A percentile compares a stretch with the other conserved stretches of the same genome.
phyloP scores from a whole-genome alignment of 306 rosid species.

The Parietaria judaica region DNA sequence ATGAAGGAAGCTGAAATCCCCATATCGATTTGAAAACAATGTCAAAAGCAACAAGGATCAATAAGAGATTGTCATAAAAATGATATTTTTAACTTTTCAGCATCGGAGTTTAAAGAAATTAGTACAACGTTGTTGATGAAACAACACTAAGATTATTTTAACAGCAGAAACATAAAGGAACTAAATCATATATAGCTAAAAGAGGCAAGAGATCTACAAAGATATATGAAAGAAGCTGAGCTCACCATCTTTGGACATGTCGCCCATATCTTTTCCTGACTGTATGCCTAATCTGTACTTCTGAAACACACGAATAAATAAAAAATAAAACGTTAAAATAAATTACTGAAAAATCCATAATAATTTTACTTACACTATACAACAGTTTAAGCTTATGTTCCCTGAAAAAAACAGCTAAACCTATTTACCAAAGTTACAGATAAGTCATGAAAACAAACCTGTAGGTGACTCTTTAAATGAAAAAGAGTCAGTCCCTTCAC shows the following conservation, averaged over 20 bases:
- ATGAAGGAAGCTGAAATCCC: conserved; percentile 77
- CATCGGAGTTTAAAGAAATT: not conserved
- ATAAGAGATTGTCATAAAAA: not conserved
- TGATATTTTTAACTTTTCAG: not conserved
- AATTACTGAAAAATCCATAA: conserved; percentile 5
- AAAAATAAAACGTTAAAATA: not conserved
- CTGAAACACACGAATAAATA: conserved; percentile 44
- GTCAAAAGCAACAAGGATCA: conserved; percentile 24
- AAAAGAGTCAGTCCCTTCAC: conserved; percentile 96
- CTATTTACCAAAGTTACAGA: not conserved
- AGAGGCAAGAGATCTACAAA: conserved; percentile 14
- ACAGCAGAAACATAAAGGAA: conserved; percentile 1
- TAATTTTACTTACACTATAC: conserved; percentile 15
- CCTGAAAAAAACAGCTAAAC: not conserved
- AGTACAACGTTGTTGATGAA: conserved; percentile 6
- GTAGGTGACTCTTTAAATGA: conserved; percentile 98
- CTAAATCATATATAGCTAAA: conserved; percentile 3
- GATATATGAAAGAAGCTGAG: not conserved
- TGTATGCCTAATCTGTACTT: conserved; percentile 96
- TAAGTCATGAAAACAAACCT: conserved; percentile 38
- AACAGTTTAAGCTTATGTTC: not conserved
- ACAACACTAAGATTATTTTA: not conserved
- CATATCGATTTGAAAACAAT: conserved; percentile 32
- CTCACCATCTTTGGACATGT: conserved; percentile 85
- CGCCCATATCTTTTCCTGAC: conserved; percentile 87